A percentile compares a stretch with the other conserved stretches of the same genome.
These are phyloP conservation scores for Backusella sp. DNA, from an alignment of 192 early-diverging fungal genomes.

Conservation along the genomic window DNA sequence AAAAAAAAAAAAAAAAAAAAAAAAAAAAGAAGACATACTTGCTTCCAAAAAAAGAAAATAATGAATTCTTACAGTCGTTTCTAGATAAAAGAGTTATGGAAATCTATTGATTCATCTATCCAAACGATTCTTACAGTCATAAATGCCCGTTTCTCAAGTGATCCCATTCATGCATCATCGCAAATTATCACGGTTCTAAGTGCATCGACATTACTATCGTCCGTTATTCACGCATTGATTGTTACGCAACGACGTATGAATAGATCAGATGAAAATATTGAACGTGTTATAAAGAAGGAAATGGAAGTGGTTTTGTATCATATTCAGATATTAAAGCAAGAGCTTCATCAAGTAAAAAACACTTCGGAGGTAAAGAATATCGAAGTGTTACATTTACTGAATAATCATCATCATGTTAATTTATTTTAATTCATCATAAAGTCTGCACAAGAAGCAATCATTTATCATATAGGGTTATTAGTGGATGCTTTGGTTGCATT, in stretches of 20 bases:
- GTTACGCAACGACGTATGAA: not conserved
- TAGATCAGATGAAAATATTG: not conserved
- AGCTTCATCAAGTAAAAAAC: not conserved
- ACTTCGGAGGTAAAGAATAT: not conserved
- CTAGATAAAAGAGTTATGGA: conserved; percentile 13
- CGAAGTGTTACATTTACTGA: not conserved
- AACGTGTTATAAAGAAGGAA: not conserved
- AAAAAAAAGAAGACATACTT: not conserved
- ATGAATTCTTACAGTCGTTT: not conserved
- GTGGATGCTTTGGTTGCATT: not conserved
- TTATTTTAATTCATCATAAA: not conserved
- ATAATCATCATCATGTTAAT: not conserved
- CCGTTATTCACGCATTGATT: conserved; percentile 4
- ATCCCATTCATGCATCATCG: not conserved
- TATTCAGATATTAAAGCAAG: conserved; percentile 9
- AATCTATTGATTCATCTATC: conserved; percentile 10
- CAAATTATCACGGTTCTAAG: conserved; percentile 11
- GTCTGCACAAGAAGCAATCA: conserved; percentile 10
- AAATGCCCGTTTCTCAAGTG: not conserved
- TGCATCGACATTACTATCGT: conserved; percentile 16
- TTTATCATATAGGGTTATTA: conserved; percentile 6
- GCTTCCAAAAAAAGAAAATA: not conserved
- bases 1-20: not conserved
- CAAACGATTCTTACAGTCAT: conserved; percentile 4
- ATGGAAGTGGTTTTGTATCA: conserved; percentile 8